Base-by-base conservation (phyloP, 2,329 filamentous ascomycete species). In the Xylaria sp. region DNA sequence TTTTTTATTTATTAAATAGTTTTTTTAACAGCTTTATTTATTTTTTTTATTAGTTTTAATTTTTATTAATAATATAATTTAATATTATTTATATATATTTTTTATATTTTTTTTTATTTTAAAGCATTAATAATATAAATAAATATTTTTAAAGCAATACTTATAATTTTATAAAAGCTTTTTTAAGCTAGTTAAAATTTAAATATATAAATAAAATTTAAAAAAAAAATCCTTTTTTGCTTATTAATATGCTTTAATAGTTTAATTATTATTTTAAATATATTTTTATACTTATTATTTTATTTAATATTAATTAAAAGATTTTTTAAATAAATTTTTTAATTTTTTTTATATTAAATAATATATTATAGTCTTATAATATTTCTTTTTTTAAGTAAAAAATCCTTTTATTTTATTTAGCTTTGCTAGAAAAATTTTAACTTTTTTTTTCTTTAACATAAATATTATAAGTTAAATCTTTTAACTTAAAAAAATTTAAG, bases 21-120 rank as follows among this genome's bases (percentile, higher is more conserved):
- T 54, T 54, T 35, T 32, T 35, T 32, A 35, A 9, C 35, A 35
- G 13, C n/a, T 35, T 35, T 21, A 13, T 29, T 53, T 53, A 29
- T 53, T 35, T 54, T 54, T 54, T 32, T 35, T 32, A 54, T 21
- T 54, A 54, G 13, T 21, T 54, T 54, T 35, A 13, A 12, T 53
- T 53, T 53, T 53, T 32, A 1, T 16, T 54, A 32, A 32, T 32
- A 32, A 54, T 54, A 54, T 35, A 35, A 25, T 35, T 54, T 54
- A 27, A 54, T 18, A 27, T 54, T 54, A n/a, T 54, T 54, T 9
- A 54, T 35, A 35, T 54, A 35, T 1, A 54, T 10, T 54, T 35
- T 54, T 21, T 35, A 13, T 9, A 27, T 25, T 54, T 54, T 35
- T 35, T 35, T 54, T 54, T 35, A 1, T 18, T 9, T 35, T 32